Evolutionary conservation across 495 filamentous ascomycete genomes (phyloP).

Genomic region (Neurospora sublineolata): DNA sequence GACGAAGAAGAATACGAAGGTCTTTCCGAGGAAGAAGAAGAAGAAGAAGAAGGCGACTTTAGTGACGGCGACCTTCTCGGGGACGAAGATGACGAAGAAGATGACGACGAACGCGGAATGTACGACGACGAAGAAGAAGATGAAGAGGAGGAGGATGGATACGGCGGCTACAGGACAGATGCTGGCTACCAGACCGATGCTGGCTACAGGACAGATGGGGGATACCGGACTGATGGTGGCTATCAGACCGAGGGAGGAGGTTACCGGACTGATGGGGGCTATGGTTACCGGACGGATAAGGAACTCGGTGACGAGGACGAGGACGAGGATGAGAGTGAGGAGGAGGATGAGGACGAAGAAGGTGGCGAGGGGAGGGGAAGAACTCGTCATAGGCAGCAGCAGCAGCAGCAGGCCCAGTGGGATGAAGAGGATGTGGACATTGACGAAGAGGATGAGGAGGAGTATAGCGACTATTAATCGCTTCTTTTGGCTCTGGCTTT

Average conservation of each 20-base stretch:
- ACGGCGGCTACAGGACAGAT: background rate
- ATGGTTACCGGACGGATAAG: constrained; percentile 8
- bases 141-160: constrained; percentile 2
- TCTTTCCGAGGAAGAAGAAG: constrained; percentile 1
- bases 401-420: background rate
- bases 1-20: constrained; percentile 4
- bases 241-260: background rate
- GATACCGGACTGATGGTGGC: background rate
- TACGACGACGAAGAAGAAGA: constrained; percentile 7
- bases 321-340: constrained; percentile 10
- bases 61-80: constrained; percentile 8
- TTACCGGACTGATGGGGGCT: background rate
- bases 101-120: constrained; percentile 7
- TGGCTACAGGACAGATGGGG: background rate
- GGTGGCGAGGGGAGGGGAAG: background rate
- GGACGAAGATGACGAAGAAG: constrained; percentile 11
- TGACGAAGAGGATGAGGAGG: background rate
- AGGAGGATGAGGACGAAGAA: constrained; percentile 1
- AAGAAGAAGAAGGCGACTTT: constrained; percentile 4
- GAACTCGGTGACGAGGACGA: constrained; percentile 6
- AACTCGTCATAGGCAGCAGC: background rate
- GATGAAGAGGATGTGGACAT: background rate
- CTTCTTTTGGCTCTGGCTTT: background rate
- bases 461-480: constrained; percentile 5
- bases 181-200: background rate